Base-by-base conservation (phyloP, 2,329 filamentous ascomycete species). In the Aspergillus uvarum region DNA sequence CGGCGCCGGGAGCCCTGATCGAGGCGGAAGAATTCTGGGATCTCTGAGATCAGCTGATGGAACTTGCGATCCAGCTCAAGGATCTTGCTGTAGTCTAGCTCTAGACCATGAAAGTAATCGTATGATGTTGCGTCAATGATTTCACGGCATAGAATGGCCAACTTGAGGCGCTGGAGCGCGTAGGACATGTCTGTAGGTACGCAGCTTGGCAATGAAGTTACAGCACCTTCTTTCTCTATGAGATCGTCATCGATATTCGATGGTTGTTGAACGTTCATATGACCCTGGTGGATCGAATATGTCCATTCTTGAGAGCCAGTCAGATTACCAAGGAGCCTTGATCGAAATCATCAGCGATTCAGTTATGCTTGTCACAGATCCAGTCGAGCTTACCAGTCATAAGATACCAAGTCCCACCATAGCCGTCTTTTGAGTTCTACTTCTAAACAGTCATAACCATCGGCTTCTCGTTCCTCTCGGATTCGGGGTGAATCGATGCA, bases 101-200 rank as follows among this genome's bases (percentile, higher is more conserved):
- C 72, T 6, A 66, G 52, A 0, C 68, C 64, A 8, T 68, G 62
- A 0, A 72, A 53, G 42, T 70, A 62, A 14, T 70, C 66, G 10
- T 71, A 58, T 5, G 71, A 68, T 2, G 66, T 70, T 12, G 67
- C 62, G 52, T 82, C 80, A 2, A 77, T 69, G 2, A 81, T 72
- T 7, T 72, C 68, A 3, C 79, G 74, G 49, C 76, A 79, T 4
- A 77, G 64, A 35, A 74, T 69, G 14, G 74, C 75, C 10, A 82
- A 65, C 29, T 72, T 74, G n/a, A 80, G 68, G 0, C 80, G 74
- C 35, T 77, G 70, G 5, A 81, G 66, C 24, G 75, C 77, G 59
- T 80, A 82, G 6, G 78, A 77, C 76, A 80, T 81, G 12, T 69
- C 67, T 0, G 80, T 81, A 8, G 79, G 77, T 14, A 74, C 69